These are phyloP conservation scores for Metschnikowia picachoensis DNA, from an alignment of 805 yeast genomes.

Conservation along the genomic window DNA sequence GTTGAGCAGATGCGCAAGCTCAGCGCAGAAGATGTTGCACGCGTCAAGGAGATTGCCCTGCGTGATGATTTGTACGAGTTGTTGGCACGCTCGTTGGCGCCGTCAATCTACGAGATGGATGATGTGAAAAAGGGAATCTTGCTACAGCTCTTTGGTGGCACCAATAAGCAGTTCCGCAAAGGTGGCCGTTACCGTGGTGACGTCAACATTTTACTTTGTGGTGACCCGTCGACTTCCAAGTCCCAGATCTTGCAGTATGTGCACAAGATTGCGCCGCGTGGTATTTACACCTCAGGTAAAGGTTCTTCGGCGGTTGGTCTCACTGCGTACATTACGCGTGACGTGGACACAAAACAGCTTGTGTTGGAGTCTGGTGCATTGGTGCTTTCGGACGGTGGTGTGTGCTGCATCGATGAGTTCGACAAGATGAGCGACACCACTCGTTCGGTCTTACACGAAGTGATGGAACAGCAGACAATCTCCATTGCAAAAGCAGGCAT, in stretches of 20 bases:
- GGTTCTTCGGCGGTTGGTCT: conserved; percentile 99
- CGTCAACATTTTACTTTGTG: conserved; percentile 85
- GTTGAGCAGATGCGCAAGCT: conserved; percentile 74
- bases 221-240: conserved; percentile 97
- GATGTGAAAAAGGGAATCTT: conserved; percentile 95
- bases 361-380: conserved; percentile 96
- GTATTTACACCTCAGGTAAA: conserved; percentile 96
- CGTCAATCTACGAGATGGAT: conserved; percentile 94
- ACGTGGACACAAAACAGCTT: conserved; percentile 86
- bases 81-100: conserved; percentile 87
- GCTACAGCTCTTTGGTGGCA: conserved; percentile 91
- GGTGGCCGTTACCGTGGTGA: conserved; percentile 98
- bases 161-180: conserved; percentile 80
- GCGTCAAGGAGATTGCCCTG: conserved; percentile 56
- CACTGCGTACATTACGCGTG: conserved; percentile 95
- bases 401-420: conserved; percentile 97
- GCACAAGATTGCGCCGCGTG: conserved; percentile 96
- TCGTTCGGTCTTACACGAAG: conserved; percentile 93
- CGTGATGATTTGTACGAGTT: conserved; percentile 83
- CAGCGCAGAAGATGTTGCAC: conserved; percentile 62
- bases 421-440: conserved; percentile 97
- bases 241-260: conserved; percentile 93
- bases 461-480: conserved; percentile 98
- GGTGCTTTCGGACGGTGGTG: conserved; percentile 95
- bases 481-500: conserved; percentile 98